Conservation (phyloP, 164 flowering plant genomes). For the Warburgia ugandensis region DNA sequence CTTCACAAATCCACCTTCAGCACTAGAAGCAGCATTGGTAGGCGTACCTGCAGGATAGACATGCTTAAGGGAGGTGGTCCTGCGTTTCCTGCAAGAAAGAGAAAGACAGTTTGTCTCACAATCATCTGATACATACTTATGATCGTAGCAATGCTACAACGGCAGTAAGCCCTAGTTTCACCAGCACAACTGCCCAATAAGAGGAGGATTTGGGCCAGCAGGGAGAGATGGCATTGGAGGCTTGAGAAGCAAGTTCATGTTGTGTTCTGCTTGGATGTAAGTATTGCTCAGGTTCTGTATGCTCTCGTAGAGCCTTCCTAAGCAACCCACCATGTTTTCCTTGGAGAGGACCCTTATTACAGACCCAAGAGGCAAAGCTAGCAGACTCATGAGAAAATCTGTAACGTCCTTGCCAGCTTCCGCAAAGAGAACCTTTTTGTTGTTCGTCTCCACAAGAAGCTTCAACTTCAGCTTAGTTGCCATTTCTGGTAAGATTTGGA, state of each 20-base stretch:
- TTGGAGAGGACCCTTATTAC: constrained; percentile 26
- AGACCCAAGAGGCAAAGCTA: constrained; percentile 2
- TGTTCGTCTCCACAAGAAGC: constrained; percentile 8
- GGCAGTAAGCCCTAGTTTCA: no score
- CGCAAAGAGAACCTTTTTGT: constrained; percentile 22
- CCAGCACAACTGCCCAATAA: no score
- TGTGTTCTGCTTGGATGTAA: neutral
- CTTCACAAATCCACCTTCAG: constrained; percentile 25
- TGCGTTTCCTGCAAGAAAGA: neutral
- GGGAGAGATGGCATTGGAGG: neutral
- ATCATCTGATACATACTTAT: neutral
- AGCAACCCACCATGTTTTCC: constrained; percentile 56
- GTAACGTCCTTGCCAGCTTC: constrained; percentile 62
- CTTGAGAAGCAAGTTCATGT: neutral
- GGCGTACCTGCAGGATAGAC: neutral
- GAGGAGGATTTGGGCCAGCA: no score
- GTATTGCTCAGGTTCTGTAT: neutral
- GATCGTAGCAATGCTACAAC: neutral
- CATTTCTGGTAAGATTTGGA: no score
- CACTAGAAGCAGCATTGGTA: neutral
- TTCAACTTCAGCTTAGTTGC: no score
- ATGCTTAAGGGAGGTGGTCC: neutral
- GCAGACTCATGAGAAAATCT: constrained; percentile 58
- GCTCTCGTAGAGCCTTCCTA: neutral
- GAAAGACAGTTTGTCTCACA: neutral